phyloP scores from a whole-genome alignment of 805 yeast species.

The Spathaspora arborariae region DNA sequence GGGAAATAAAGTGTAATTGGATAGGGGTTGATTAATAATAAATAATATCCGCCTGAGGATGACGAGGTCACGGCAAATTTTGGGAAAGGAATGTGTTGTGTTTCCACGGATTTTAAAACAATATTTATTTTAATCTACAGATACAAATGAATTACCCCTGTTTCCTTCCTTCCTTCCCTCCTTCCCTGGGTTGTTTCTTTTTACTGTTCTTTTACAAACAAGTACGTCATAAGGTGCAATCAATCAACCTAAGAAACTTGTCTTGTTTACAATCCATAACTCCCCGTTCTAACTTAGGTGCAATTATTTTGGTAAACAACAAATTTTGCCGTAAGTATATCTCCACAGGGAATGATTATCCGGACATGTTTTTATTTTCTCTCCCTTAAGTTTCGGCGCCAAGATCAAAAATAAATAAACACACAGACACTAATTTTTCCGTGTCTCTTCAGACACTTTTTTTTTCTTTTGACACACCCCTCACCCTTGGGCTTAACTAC shows the following conservation, averaged over 20 bases:
- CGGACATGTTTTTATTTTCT: neutral
- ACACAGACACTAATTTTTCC: neutral
- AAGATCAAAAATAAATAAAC: neutral
- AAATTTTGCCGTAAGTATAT: neutral
- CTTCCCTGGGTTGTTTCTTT: too few species aligned
- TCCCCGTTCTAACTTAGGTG: neutral
- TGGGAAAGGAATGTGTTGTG: too few species aligned
- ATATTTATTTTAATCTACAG: too few species aligned
- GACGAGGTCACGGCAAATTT: too few species aligned
- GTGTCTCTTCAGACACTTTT: slow-evolving; percentile 1
- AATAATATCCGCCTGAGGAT: too few species aligned
- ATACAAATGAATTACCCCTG: too few species aligned
- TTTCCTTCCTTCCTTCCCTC: too few species aligned
- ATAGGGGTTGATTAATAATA: too few species aligned
- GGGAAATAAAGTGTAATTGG: neutral
- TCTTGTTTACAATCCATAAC: neutral
- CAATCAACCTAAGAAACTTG: neutral
- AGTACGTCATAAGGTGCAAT: neutral
- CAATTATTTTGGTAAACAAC: neutral
- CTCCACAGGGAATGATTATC: neutral
- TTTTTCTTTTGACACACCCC: neutral
- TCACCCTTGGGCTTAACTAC: neutral
- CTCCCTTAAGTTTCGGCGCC: neutral
- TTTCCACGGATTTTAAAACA: too few species aligned
- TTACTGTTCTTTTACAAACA: too few species aligned